These are phyloP conservation scores for Coniochaeta sp. DNA, from an alignment of 2,329 filamentous ascomycete species.

Conservation along the genomic window DNA sequence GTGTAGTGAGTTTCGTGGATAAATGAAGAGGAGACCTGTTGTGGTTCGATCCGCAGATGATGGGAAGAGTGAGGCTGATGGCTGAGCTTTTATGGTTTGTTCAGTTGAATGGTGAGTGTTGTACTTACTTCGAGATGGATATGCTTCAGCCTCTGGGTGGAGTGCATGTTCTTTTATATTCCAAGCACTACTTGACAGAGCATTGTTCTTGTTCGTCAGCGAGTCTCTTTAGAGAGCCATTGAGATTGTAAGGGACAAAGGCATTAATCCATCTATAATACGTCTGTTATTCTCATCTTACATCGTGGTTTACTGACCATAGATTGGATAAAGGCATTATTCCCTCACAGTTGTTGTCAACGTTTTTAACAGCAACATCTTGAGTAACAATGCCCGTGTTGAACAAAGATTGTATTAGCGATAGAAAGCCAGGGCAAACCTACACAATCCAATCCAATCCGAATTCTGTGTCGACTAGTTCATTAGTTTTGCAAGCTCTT, in stretches of 20 bases:
- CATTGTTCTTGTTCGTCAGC: neutral
- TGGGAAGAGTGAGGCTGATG: neutral
- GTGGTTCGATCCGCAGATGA: neutral
- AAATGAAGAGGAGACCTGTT: too few relatives aligned
- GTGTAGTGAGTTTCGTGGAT: neutral
- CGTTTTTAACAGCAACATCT: too few relatives aligned
- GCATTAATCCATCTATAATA: neutral
- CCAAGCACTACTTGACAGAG: neutral
- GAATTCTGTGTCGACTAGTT: too few relatives aligned
- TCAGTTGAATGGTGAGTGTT: neutral
- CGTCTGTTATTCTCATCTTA: neutral
- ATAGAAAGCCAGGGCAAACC: too few relatives aligned
- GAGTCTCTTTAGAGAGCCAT: neutral
- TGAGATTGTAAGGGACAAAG: neutral
- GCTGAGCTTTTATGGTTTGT: neutral
- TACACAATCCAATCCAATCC: too few relatives aligned
- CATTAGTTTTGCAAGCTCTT: too few relatives aligned
- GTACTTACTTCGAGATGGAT: neutral
- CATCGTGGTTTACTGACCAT: neutral
- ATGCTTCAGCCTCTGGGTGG: neutral
- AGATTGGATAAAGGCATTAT: too few relatives aligned
- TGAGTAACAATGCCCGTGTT: too few relatives aligned
- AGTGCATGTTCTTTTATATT: neutral
- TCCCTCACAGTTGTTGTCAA: too few relatives aligned
- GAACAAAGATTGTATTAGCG: too few relatives aligned